Evolutionary conservation across 1,139 yeast genomes (phyloP), one percentile per base, ranked within the genome.

Genomic region (Arxiozyma bovina): DNA sequence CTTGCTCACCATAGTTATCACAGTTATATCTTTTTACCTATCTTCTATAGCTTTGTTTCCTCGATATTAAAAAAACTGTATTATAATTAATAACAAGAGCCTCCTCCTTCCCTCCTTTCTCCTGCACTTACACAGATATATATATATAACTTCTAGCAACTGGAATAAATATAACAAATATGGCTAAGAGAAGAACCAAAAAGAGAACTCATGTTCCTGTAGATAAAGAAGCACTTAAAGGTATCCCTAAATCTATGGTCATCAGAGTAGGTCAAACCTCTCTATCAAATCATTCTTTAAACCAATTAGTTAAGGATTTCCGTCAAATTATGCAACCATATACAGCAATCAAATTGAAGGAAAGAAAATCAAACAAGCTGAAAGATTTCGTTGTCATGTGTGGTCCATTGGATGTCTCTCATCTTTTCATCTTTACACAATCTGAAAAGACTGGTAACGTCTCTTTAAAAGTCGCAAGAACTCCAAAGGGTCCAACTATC

Each of bases 351-450:
- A 86, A 83, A 62, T 78, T 94, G 58, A 78, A 85, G 61, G 99
- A 94, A 72, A 77, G 98, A 53, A 88, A 88, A 70, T 77, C 88
- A 49, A 94, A 94, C 70, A 85, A 83, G 66, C 76, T 93, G 60
- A 87, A 86, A 70, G 99, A 93, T 72, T 93, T 87, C 64, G 80
- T 91, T 21, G 96, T 90, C 23, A 91, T 93, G 97, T 90, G 97
- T 43, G 99, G 99, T 4, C 98, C 99, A 9, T 76, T 93, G 53
- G 96, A 96, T 42, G 96, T 94, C 17, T 78, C 93, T 9, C 96
- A 93, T 70, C 72, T 94, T 67, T 81, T 93, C 73, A 76, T 93
- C 27, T 90, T 93, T 73, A 85, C 91, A 59, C 96, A 89, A 67
- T 81, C 89, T 48, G 85, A 82, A 61, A 79, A 78, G 48, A 75